Percentiles rank a stretch among this genome's conserved stretches.
Evolutionary conservation across 1,284 basidiomycete species (phyloP).

Genomic region (Fomitopsis pinicola): DNA sequence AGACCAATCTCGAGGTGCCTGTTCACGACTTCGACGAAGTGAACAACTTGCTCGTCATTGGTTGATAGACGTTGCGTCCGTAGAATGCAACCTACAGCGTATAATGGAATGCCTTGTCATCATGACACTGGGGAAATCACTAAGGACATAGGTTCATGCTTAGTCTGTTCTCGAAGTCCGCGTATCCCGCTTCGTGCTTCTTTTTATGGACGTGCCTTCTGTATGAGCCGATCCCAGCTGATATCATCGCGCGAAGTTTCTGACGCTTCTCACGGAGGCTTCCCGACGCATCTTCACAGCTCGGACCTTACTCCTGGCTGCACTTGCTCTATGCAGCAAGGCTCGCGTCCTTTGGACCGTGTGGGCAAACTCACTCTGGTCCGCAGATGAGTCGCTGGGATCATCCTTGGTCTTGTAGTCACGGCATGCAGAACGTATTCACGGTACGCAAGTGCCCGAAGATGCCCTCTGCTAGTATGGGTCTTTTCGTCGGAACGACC

Average conservation of each 20-base stretch:
- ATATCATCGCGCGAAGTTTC: too few relatives aligned
- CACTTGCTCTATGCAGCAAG: neutral
- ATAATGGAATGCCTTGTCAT: constrained; percentile 5
- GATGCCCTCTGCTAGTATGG: too few relatives aligned
- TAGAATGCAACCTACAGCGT: constrained; percentile 9
- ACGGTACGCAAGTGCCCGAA: too few relatives aligned
- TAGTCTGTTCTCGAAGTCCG: too few relatives aligned
- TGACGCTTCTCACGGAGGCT: too few relatives aligned
- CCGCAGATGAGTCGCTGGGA: neutral
- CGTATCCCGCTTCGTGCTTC: too few relatives aligned
- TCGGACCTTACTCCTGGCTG: neutral
- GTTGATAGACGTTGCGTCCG: constrained; percentile 47
- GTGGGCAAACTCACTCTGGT: neutral
- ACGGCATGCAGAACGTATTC: neutral
- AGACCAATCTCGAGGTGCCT: constrained; percentile 87
- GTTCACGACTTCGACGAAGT: constrained; percentile 84
- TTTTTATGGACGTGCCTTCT: neutral
- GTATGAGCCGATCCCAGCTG: too few relatives aligned
- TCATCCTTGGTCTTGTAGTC: neutral
- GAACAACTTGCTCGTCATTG: constrained; percentile 87
- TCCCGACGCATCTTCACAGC: neutral
- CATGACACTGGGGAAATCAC: neutral
- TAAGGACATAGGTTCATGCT: too few relatives aligned
- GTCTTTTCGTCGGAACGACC: too few relatives aligned
- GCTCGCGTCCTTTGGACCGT: neutral